These are phyloP conservation scores for Suillus paluster DNA, from an alignment of 768 basidiomycete species.

Conservation along the genomic window DNA sequence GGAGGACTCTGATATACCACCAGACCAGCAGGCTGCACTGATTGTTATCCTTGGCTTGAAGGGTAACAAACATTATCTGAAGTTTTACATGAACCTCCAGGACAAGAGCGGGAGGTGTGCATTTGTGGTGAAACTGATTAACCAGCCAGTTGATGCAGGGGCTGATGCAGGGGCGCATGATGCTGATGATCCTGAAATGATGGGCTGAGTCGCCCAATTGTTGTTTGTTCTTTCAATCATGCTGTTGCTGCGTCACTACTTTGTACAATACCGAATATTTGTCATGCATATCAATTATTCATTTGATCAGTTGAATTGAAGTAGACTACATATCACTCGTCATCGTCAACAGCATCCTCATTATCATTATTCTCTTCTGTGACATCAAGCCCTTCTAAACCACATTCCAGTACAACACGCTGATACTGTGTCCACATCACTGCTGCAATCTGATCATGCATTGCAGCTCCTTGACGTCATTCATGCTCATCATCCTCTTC, in stretches of 20 bases:
- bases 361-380: not conserved
- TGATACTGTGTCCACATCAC: not conserved
- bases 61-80: not conserved
- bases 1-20: not conserved
- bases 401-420: not conserved
- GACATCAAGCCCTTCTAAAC: not conserved
- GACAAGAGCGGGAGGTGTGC: not conserved
- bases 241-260: not conserved
- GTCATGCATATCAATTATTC: no score
- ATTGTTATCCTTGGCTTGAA: not conserved
- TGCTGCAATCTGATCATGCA: not conserved
- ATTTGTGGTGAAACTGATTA: not conserved
- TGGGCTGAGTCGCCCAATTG: not conserved
- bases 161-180: no score
- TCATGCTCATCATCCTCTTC: not conserved
- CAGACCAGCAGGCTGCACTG: not conserved
- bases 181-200: not conserved
- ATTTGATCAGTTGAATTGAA: no score
- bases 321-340: not conserved
- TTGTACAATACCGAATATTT: no score
- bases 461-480: not conserved
- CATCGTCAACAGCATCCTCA: not conserved
- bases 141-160: not conserved
- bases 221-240: not conserved
- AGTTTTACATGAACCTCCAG: not conserved